A percentile compares a stretch with the other conserved stretches of the same genome.
Conservation (phyloP, 2,329 filamentous ascomycete species). For the Aureobasidium vineae region DNA sequence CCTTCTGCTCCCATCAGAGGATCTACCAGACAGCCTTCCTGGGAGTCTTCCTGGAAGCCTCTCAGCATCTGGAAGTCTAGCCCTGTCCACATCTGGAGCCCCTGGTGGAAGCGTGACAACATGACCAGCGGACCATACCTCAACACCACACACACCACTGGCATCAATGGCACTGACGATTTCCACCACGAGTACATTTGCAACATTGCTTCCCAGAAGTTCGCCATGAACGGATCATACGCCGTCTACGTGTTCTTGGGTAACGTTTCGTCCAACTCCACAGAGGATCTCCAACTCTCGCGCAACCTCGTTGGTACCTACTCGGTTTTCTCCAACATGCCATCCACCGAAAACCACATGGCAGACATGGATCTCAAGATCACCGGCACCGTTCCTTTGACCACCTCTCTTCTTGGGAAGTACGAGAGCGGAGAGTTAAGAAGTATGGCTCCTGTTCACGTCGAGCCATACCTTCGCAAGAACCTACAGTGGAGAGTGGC, state of each 20-base stretch:
- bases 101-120: slow-evolving; percentile 25
- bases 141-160: not conserved
- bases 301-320: slow-evolving; percentile 62
- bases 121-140: not conserved
- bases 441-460: slow-evolving; percentile 33
- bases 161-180: slow-evolving; percentile 4
- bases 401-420: slow-evolving; percentile 42
- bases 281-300: slow-evolving; percentile 38
- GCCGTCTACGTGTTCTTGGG: slow-evolving; percentile 69
- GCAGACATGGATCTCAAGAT: slow-evolving; percentile 36
- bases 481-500: slow-evolving; percentile 40
- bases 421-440: slow-evolving; percentile 38
- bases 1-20: not conserved
- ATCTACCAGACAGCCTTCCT: not conserved
- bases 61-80: not conserved
- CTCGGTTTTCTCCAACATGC: slow-evolving; percentile 46
- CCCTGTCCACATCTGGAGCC: not conserved
- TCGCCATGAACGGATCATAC: slow-evolving; percentile 61
- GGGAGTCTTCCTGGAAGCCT: not conserved
- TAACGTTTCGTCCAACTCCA: slow-evolving; percentile 44
- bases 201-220: slow-evolving; percentile 62
- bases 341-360: slow-evolving; percentile 27
- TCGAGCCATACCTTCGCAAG: slow-evolving; percentile 35
- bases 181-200: slow-evolving; percentile 60
- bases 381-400: slow-evolving; percentile 49